A percentile compares a stretch with the other conserved stretches of the same genome.
Conservation (phyloP, 345 rosid species). For the Melastoma malabathricum region DNA sequence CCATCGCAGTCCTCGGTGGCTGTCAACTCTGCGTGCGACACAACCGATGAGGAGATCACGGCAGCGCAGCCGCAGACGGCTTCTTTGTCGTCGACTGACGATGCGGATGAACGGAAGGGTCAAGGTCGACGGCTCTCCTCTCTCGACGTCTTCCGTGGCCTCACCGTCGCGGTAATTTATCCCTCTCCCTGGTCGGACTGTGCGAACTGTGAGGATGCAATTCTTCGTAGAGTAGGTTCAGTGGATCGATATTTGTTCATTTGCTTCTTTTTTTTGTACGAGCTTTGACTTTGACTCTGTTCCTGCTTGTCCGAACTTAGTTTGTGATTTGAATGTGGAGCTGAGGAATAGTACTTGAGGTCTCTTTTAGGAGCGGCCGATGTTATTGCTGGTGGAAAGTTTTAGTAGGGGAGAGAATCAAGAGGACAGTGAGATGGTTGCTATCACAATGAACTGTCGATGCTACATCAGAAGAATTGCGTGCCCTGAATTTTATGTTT, state of each 20-base stretch:
- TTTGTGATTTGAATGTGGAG: too few relatives aligned
- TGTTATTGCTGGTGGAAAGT: too few relatives aligned
- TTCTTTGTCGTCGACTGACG: not conserved
- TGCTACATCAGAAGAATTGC: not conserved
- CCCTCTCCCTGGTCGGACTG: not conserved
- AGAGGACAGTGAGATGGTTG: too few relatives aligned
- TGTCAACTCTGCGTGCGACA: not conserved
- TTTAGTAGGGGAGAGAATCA: too few relatives aligned
- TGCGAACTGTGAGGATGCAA: not conserved
- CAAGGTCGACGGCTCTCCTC: conserved; percentile 30
- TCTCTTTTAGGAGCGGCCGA: too few relatives aligned
- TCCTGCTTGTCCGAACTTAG: too few relatives aligned
- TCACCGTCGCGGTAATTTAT: conserved; percentile 33
- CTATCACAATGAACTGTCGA: too few relatives aligned
- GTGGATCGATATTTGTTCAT: too few relatives aligned
- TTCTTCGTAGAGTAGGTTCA: not conserved
- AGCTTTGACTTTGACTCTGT: too few relatives aligned
- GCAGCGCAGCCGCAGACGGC: not conserved
- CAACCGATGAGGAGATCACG: conserved; percentile 3
- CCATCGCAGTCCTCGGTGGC: not conserved
- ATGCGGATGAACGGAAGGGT: conserved; percentile 1
- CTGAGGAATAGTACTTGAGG: too few relatives aligned
- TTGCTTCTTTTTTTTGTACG: too few relatives aligned
- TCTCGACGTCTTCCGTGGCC: conserved; percentile 52
- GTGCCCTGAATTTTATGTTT: not conserved